phyloP scores from a whole-genome alignment of 2,329 filamentous ascomycete species.

The Sclerotinia glacialis region DNA sequence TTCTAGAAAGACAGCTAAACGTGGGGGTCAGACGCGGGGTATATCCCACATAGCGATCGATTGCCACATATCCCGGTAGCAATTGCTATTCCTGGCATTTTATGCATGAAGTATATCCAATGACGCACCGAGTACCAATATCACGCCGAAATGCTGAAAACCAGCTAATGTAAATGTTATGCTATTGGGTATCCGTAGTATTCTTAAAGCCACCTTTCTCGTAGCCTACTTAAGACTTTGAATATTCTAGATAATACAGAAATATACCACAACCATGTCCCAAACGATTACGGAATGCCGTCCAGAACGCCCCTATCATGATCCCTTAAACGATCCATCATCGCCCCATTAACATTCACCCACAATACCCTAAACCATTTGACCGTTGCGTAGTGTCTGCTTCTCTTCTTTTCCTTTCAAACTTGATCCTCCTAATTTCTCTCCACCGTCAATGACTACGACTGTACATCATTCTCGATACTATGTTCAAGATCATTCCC shows the following conservation, averaged over 20 bases:
- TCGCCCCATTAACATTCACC: neutral
- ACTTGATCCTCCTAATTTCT: neutral
- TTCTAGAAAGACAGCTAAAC: neutral
- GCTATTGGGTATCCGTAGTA: conserved; percentile 9
- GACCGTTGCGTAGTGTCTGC: neutral
- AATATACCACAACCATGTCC: neutral
- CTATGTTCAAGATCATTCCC: neutral
- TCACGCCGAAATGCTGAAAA: neutral
- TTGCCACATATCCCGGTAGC: neutral
- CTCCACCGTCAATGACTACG: neutral
- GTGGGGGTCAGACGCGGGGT: neutral
- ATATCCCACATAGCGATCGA: neutral
- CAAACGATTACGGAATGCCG: neutral
- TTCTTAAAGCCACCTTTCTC: neutral
- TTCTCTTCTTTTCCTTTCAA: neutral
- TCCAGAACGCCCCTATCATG: neutral
- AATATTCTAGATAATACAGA: neutral
- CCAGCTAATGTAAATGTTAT: neutral
- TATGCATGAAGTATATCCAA: neutral
- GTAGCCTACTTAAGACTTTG: neutral
- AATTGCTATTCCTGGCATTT: conserved; percentile 1
- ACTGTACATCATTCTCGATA: neutral
- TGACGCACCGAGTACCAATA: neutral
- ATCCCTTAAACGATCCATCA: neutral
- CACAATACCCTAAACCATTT: neutral